Evolutionary conservation across 768 basidiomycete species (phyloP).

Genomic region (Tulasnella sp.): DNA sequence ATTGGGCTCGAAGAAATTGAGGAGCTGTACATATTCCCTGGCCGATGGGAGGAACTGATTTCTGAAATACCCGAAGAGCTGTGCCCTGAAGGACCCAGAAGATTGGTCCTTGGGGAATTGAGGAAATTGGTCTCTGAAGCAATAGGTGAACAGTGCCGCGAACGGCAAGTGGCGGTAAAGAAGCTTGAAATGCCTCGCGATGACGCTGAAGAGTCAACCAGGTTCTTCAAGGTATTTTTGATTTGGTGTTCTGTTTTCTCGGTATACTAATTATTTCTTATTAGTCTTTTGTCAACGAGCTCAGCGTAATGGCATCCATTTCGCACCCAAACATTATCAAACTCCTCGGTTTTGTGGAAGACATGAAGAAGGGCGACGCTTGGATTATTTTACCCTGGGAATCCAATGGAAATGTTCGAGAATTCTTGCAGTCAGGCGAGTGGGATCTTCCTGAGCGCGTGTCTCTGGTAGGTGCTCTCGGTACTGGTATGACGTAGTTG

Average conservation of each 20-base stretch:
- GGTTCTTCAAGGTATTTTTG: background rate
- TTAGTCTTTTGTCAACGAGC: background rate
- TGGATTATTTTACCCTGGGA: background rate
- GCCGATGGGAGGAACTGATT: too few relatives aligned
- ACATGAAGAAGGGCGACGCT: background rate
- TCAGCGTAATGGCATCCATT: background rate
- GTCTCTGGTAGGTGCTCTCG: background rate
- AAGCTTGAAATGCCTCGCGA: background rate
- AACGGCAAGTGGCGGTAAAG: background rate
- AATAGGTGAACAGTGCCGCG: background rate
- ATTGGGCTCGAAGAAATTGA: too few relatives aligned
- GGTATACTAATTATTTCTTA: background rate
- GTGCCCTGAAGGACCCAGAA: too few relatives aligned
- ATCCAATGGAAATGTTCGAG: background rate
- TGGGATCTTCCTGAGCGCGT: background rate
- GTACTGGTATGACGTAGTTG: too few relatives aligned
- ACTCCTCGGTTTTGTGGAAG: background rate
- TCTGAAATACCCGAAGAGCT: too few relatives aligned
- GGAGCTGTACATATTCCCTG: too few relatives aligned
- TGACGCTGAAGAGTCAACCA: background rate
- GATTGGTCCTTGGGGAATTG: too few relatives aligned
- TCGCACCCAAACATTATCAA: background rate
- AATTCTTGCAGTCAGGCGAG: background rate
- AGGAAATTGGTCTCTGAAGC: background rate
- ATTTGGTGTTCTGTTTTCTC: too few relatives aligned